A percentile compares a stretch with the other conserved stretches of the same genome.
Evolutionary conservation across 345 rosid species (phyloP).

Genomic region (Laguncularia racemosa): DNA sequence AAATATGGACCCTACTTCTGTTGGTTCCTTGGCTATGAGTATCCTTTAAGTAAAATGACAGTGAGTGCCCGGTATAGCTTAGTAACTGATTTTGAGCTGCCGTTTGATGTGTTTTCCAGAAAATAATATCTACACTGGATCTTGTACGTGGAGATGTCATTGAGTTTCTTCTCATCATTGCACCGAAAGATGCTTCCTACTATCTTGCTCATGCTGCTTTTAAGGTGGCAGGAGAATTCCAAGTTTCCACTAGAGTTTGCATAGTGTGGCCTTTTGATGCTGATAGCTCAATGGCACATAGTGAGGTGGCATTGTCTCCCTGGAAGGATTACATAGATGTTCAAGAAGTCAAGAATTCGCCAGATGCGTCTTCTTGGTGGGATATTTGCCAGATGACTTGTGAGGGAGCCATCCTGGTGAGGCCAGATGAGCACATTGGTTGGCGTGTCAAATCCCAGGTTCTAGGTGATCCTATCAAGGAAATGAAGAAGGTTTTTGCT

Average conservation of each 20-base stretch:
- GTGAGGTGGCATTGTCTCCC: constrained; percentile 46
- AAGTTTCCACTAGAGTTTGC: constrained; percentile 44
- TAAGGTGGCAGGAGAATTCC: constrained; percentile 48
- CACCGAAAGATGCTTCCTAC: constrained; percentile 59
- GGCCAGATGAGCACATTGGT: constrained; percentile 82
- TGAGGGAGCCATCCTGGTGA: constrained; percentile 60
- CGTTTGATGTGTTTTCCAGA: constrained; percentile 22
- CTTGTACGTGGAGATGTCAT: constrained; percentile 53
- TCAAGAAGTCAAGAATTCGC: constrained; percentile 35
- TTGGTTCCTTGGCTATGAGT: too few species aligned
- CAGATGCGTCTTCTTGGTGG: constrained; percentile 63
- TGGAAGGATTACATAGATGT: constrained; percentile 56
- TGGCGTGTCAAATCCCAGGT: constrained; percentile 55
- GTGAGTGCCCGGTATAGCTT: too few species aligned
- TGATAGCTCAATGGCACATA: constrained; percentile 16
- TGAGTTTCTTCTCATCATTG: constrained; percentile 78
- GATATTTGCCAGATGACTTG: constrained; percentile 58
- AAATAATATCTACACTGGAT: constrained; percentile 59
- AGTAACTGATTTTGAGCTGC: too few species aligned
- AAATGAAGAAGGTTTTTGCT: constrained; percentile 54
- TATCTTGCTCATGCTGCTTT: constrained; percentile 48
- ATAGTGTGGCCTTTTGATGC: constrained; percentile 53
- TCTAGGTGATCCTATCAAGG: constrained; percentile 28
- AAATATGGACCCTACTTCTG: too few species aligned
- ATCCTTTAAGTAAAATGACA: too few species aligned